phyloP scores from a whole-genome alignment of 2,329 filamentous ascomycete species.

The Lecanosticta acicola region DNA sequence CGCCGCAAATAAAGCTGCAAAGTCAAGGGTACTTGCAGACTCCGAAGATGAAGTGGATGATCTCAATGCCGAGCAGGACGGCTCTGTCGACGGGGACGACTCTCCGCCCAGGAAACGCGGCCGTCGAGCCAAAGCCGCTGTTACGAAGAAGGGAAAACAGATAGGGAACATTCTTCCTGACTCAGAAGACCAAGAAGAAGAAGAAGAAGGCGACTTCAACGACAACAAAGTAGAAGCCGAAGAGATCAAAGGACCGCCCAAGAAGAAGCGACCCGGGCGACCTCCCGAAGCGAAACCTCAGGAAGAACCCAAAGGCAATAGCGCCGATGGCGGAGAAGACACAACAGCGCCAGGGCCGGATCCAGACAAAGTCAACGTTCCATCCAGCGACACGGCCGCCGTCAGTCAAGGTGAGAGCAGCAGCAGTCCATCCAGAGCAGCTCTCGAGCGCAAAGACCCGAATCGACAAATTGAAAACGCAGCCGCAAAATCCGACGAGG shows the following conservation, averaged over 20 bases:
- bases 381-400: background rate
- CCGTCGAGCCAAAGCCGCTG: conserved; percentile 7
- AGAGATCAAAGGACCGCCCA: conserved; percentile 25
- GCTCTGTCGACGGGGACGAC: conserved; percentile 14
- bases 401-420: background rate
- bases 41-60: conserved; percentile 12
- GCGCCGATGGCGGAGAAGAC: too few relatives aligned
- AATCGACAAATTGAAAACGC: background rate
- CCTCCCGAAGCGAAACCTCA: conserved; percentile 13
- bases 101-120: conserved; percentile 11
- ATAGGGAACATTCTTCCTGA: background rate
- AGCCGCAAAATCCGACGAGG: background rate
- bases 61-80: conserved; percentile 7
- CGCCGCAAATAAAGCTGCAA: background rate
- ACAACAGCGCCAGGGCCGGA: background rate
- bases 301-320: conserved; percentile 1
- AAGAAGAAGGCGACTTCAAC: conserved; percentile 3
- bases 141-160: background rate
- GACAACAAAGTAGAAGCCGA: conserved; percentile 8
- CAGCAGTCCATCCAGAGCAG: conserved; percentile 6
- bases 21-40: conserved; percentile 7
- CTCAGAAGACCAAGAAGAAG: background rate
- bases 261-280: conserved; percentile 41
- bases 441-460: conserved; percentile 5
- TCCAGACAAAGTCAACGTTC: conserved; percentile 1